phyloP scores from a whole-genome alignment of 257 asterid genomes.

The Nicotiana tabacum region DNA sequence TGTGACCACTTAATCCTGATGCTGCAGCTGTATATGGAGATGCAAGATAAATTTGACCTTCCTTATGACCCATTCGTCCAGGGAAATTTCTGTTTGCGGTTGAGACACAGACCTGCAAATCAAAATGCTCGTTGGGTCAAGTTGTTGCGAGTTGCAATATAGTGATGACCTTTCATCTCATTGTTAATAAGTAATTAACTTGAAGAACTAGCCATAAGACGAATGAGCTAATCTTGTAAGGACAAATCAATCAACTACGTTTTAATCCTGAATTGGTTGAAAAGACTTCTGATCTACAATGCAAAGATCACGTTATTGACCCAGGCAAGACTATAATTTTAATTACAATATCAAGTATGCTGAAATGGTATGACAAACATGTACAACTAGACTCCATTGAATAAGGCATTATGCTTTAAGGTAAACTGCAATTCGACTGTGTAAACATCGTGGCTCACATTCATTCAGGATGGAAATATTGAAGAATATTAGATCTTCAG shows the following conservation, averaged over 20 bases:
- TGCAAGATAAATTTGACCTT: constrained; percentile 92
- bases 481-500: too few relatives aligned
- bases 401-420: too few relatives aligned
- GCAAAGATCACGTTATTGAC: neutral
- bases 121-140: neutral
- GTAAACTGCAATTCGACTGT: too few relatives aligned
- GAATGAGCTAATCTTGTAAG: neutral
- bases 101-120: constrained; percentile 69
- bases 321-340: neutral
- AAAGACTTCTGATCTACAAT: too few relatives aligned
- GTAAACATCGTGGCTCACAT: too few relatives aligned
- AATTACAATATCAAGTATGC: neutral
- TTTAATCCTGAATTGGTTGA: neutral
- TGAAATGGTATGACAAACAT: neutral
- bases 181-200: neutral
- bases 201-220: neutral
- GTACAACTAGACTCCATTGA: too few relatives aligned
- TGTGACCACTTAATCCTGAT: constrained; percentile 80
- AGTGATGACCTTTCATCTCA: neutral
- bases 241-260: neutral
- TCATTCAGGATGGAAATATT: too few relatives aligned
- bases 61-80: constrained; percentile 92
- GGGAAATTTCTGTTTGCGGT: constrained; percentile 88
- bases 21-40: constrained; percentile 99
- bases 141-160: neutral